These are phyloP conservation scores for Nemania sp. DNA, from an alignment of 2,329 filamentous ascomycete species.

Conservation along the genomic window DNA sequence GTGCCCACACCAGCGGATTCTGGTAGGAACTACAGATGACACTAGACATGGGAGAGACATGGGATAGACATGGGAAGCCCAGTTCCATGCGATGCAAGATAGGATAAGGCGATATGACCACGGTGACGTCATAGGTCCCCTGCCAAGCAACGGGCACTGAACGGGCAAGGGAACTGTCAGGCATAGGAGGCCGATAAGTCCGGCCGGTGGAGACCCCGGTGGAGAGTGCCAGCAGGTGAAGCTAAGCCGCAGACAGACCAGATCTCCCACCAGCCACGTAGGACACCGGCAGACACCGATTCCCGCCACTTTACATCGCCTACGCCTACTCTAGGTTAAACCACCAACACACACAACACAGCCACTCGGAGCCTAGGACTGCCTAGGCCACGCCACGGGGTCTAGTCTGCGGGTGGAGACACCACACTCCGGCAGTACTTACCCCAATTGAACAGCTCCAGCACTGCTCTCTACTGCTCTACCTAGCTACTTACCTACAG, in stretches of 20 bases:
- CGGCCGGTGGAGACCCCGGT: conserved; percentile 9
- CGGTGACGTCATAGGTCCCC: conserved; percentile 38
- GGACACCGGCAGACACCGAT: conserved; percentile 4
- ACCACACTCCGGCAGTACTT: background rate
- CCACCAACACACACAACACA: conserved; percentile 4
- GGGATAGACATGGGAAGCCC: background rate
- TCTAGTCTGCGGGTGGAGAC: background rate
- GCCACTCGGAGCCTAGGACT: conserved; percentile 6
- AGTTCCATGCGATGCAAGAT: conserved; percentile 33
- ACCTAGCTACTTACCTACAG: background rate
- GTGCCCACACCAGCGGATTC: conserved; percentile 30
- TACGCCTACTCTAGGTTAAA: background rate
- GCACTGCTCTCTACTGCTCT: background rate
- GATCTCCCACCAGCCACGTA: conserved; percentile 11
- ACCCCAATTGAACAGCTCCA: background rate
- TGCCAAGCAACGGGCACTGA: conserved; percentile 36
- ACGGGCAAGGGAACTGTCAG: conserved; percentile 3
- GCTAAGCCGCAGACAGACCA: background rate
- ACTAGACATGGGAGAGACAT: conserved; percentile 23
- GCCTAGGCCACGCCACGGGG: too few species aligned
- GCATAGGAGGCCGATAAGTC: conserved; percentile 22
- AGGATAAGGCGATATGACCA: conserved; percentile 23
- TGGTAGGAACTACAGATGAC: conserved; percentile 31
- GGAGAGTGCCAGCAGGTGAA: background rate
- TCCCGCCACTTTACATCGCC: conserved; percentile 4